Conservation (phyloP, 805 yeast species). For the Ogataea allantospora region DNA sequence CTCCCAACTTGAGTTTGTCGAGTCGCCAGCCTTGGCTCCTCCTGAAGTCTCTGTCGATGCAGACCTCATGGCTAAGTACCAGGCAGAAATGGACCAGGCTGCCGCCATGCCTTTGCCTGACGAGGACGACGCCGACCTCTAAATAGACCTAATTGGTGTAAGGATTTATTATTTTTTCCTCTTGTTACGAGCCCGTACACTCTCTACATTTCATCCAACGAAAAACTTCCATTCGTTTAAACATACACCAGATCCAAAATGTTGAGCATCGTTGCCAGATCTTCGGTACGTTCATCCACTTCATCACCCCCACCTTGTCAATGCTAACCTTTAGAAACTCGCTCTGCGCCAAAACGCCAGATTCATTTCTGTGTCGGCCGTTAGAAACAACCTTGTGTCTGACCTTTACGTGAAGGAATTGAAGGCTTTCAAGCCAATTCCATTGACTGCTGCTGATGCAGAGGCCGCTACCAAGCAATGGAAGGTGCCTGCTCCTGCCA, state of each 20-base stretch:
- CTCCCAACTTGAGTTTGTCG: constrained; percentile 97
- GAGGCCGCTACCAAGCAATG: constrained; percentile 80
- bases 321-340: constrained; percentile 10
- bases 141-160: constrained; percentile 32
- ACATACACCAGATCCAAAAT: constrained; percentile 11
- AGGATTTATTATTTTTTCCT: constrained; percentile 1
- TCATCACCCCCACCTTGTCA: neutral
- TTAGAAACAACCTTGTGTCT: constrained; percentile 56
- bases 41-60: constrained; percentile 98
- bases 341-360: constrained; percentile 22
- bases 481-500: constrained; percentile 77
- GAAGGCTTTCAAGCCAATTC: constrained; percentile 84
- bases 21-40: constrained; percentile 99
- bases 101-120: constrained; percentile 99
- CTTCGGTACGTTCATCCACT: constrained; percentile 22
- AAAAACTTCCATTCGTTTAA: constrained; percentile 10
- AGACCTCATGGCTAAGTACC: constrained; percentile 96
- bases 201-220: constrained; percentile 10
- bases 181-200: constrained; percentile 10
- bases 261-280: constrained; percentile 24
- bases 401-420: constrained; percentile 86
- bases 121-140: constrained; percentile 99
- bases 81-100: constrained; percentile 99
- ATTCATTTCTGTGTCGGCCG: constrained; percentile 27
- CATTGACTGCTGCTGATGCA: constrained; percentile 69